Evolutionary conservation across 352 stramenopile genomes (phyloP).

Genomic region (Phytophthora palmivora): DNA sequence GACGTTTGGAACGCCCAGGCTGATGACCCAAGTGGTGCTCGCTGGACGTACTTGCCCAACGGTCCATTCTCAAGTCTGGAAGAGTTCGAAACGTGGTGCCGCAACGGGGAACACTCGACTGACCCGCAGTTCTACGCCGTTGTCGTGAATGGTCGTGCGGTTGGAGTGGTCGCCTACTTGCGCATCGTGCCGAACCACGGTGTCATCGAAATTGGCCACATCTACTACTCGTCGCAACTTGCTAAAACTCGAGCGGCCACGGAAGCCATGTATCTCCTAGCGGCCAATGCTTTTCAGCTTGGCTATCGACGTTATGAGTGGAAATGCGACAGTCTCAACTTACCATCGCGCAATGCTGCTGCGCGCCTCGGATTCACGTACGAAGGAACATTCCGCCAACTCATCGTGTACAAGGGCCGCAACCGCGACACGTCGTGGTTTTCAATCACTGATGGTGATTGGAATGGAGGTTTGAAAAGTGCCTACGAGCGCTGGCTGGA

Average conservation of each 20-base stretch:
- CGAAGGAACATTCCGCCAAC: slow-evolving; percentile 32
- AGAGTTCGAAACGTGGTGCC: slow-evolving; percentile 24
- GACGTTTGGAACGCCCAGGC: slow-evolving; percentile 21
- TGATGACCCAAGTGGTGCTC: slow-evolving; percentile 17
- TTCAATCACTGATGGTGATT: slow-evolving; percentile 31
- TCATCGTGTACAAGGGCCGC: slow-evolving; percentile 28
- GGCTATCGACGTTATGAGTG: slow-evolving; percentile 33
- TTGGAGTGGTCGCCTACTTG: slow-evolving; percentile 27
- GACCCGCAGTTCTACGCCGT: slow-evolving; percentile 29
- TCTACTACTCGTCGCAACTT: slow-evolving; percentile 18
- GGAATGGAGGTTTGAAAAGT: slow-evolving; percentile 15
- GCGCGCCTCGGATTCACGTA: slow-evolving; percentile 26
- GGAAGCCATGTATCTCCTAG: slow-evolving; percentile 25
- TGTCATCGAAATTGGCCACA: slow-evolving; percentile 26
- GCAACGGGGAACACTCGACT: not conserved
- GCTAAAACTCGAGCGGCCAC: slow-evolving; percentile 21
- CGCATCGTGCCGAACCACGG: slow-evolving; percentile 21
- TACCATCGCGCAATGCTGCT: slow-evolving; percentile 17
- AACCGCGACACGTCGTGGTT: slow-evolving; percentile 33
- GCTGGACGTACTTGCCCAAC: slow-evolving; percentile 32
- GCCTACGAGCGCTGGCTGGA: slow-evolving; percentile 27
- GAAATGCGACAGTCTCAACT: slow-evolving; percentile 32
- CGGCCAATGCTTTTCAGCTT: slow-evolving; percentile 27
- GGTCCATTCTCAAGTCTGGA: slow-evolving; percentile 18
- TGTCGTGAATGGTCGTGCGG: slow-evolving; percentile 11